Evolutionary conservation across 2,329 filamentous ascomycete genomes (phyloP).

Genomic region (Colletotrichum camelliae): DNA sequence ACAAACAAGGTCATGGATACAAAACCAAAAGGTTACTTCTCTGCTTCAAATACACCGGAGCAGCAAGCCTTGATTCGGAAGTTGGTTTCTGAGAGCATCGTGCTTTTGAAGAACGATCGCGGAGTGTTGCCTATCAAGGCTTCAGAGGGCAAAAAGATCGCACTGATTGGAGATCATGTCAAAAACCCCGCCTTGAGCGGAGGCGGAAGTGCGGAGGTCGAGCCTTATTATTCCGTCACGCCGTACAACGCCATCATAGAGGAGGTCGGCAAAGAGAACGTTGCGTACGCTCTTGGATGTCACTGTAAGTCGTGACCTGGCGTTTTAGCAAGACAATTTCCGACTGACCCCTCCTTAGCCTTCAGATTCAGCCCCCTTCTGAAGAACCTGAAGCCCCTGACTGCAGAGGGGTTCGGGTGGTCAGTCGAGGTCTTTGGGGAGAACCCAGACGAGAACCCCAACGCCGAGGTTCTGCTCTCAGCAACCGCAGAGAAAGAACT

Average conservation of each 20-base stretch:
- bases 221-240: conserved; percentile 71
- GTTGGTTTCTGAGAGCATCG: conserved; percentile 71
- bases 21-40: conserved; percentile 49
- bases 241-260: conserved; percentile 73
- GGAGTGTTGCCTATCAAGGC: conserved; percentile 66
- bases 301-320: conserved; percentile 43
- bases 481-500: conserved; percentile 17
- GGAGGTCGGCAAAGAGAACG: conserved; percentile 25
- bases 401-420: conserved; percentile 11
- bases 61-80: conserved; percentile 65
- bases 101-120: conserved; percentile 77
- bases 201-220: conserved; percentile 67
- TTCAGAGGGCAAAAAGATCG: conserved; percentile 49
- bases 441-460: conserved; percentile 2
- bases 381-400: background rate
- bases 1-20: conserved; percentile 49
- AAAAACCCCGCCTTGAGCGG: conserved; percentile 42
- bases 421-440: conserved; percentile 16
- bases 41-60: conserved; percentile 54
- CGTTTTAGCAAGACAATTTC: background rate
- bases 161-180: conserved; percentile 28
- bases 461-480: background rate
- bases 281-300: conserved; percentile 62
- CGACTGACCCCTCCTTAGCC: background rate
- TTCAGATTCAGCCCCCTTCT: conserved; percentile 22